Base-by-base conservation (phyloP, 805 yeast species). In the Debaryomyces castellii region DNA sequence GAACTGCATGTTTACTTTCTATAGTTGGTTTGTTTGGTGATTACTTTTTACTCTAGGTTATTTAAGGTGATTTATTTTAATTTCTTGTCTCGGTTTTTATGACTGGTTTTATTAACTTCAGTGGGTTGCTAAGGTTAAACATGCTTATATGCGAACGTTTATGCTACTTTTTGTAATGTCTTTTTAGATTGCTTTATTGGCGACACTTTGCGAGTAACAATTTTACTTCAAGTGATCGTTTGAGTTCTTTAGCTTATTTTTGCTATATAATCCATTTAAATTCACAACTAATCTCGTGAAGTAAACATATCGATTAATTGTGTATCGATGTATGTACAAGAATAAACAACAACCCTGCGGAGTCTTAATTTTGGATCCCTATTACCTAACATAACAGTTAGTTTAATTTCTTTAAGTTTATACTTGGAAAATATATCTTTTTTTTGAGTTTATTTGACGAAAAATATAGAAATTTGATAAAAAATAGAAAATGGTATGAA, bases 11-110 rank as follows among this genome's bases (percentile, higher is more conserved):
- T 43, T 57, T 73, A 4, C 60, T 83, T 42, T 73, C 83, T 18
- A 55, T 73, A 9, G 59, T 83, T 50, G 89, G 89, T 11, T 70
- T 80, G 44, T 57, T 78, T 45, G 89, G 89, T 10, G 89, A 83
- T 56, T 55, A 45, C 36, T 55, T 49, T 42, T 44, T 56, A 40
- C 49, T 52, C 40, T 54, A 46, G 38, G 22, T 20, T 20, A 20
- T 6, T 11, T 30, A n/a, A n/a, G 20, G 22, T 35, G 24, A 8
- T 35, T 10, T 20, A 11, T 35, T 18, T 35, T 35, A 3, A 30
- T 30, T 30, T 30, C 14, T 14, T 30, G 16, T 17, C 10, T 16
- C 6, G 34, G 16, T 30, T 14, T 30, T 30, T 30, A 30, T 25
- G 28, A 30, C n/a, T n/a, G n/a, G 7, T 8, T 30, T 30, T 30